These are phyloP conservation scores for Penicillium sp. DNA, from an alignment of 2,329 filamentous ascomycete species.

Conservation along the genomic window DNA sequence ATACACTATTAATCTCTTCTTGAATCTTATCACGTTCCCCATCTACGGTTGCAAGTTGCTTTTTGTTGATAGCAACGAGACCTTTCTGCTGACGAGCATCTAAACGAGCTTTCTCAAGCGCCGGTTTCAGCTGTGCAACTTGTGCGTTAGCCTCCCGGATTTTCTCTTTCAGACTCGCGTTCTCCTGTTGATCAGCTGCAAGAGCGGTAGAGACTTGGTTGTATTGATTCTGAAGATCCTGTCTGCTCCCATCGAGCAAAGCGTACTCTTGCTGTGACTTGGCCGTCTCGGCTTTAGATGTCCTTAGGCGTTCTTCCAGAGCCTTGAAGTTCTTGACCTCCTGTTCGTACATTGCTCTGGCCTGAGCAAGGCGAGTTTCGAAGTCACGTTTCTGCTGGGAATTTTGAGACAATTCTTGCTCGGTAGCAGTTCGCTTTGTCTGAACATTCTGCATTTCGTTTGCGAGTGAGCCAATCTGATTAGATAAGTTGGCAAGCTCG, in stretches of 20 bases:
- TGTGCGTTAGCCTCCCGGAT: constrained; percentile 84
- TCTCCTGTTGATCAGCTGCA: constrained; percentile 88
- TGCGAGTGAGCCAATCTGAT: constrained; percentile 87
- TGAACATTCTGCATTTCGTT: constrained; percentile 96
- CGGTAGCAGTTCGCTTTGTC: constrained; percentile 75
- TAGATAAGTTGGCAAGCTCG: constrained; percentile 93
- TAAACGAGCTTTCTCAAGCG: constrained; percentile 89
- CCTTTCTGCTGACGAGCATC: constrained; percentile 96
- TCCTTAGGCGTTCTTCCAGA: constrained; percentile 80
- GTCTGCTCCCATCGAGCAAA: constrained; percentile 77
- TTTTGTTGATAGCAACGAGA: constrained; percentile 96
- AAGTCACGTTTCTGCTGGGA: constrained; percentile 91
- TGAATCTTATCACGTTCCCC: constrained; percentile 87
- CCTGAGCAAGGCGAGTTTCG: constrained; percentile 83
- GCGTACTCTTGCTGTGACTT: constrained; percentile 85
- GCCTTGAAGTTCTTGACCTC: constrained; percentile 85
- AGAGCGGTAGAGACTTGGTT: constrained; percentile 74
- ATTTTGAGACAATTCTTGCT: constrained; percentile 81
- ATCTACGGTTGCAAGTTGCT: constrained; percentile 90
- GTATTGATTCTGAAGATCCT: constrained; percentile 83
- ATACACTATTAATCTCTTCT: constrained; percentile 72
- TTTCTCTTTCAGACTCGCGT: constrained; percentile 80
- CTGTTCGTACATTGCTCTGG: constrained; percentile 87
- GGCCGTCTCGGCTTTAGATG: constrained; percentile 77
- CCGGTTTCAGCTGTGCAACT: constrained; percentile 81